Evolutionary conservation across 345 rosid species (phyloP), one percentile per base, ranked within the genome.

Genomic region (Eucalyptus victrix): DNA sequence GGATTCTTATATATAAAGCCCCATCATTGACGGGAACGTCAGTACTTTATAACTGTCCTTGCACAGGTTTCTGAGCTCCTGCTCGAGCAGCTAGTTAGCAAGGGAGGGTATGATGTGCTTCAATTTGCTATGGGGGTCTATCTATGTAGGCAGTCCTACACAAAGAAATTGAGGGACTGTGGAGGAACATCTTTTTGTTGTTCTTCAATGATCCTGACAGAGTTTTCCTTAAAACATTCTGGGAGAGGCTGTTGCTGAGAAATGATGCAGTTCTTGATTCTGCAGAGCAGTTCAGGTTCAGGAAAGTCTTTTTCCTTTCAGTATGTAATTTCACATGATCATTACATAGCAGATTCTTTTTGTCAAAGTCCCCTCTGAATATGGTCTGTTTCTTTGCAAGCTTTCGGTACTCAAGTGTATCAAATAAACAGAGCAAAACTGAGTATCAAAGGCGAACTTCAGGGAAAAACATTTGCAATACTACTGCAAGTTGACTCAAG

Each of bases 61-160:
- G 94, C 91, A 96, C 95, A 94, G 99, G 99, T 88, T 97, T 96
- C 88, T 96, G 97, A 91, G 98, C 98, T 89, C 94, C 94, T 67
- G 95, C 97, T 37, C 91, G 92, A 54, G 96, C 95, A n/a, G 99
- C 95, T 7, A 94, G 91, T 51, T 98, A 92, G 40, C 96, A 97
- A 91, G 97, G 94, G 69, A 94, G 99, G 90, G 92, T 97, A 34
- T 89, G 88, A 86, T 45, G 81, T 76, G 28, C 85, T 40, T 12
- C 85, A 76, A 76, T 76, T 40, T 7, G 9, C 16, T 40, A 14
- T 12, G 47, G 40, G 83, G 47, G 47, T 76, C 85, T 76, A 18
- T 21, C 8, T 15, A n/a, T 16, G 76, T 21, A 65, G 76, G 11
- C 11, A 65, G 40, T n/a, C 40, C 76, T 65, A 65, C 76, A 65